Base-by-base conservation (phyloP, 1,284 basidiomycete species). In the Coriolopsis trogii region DNA sequence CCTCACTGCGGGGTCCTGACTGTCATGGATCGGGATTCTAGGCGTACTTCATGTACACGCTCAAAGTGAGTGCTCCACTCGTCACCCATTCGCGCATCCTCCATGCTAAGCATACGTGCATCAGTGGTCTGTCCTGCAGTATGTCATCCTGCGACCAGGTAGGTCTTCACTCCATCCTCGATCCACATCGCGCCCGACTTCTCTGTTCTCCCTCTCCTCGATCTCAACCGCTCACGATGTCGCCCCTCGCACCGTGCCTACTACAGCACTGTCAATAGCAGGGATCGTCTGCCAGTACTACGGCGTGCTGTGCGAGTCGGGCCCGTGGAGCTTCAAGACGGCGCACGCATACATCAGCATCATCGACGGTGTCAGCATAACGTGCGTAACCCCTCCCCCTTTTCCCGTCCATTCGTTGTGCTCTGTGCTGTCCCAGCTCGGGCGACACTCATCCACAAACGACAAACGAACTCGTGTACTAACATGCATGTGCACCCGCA, bases 21-120 rank as follows among this genome's bases (percentile, higher is more conserved):
- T 34, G 29, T 38, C 20, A n/a, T n/a, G n/a, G n/a, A n/a, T n/a
- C n/a, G n/a, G n/a, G 24, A 24, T 23, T 9, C 3, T 52, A 87
- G 83, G 77, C 87, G 0, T 93, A 95, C 70, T 95, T 95, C 67
- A 88, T 94, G 85, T 88, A 93, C 67, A 87, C 91, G 0, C 70
- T 94, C 63, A 93, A 91, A 73, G 87, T 89, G 61, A 33, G 49
- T 10, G 4, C 12, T 15, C 9, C 3, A 16, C 18, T 23, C 34
- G 8, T 26, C 29, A 21, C 16, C 33, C 20, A 37, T 29, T 5
- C n/a, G 31, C 39, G 30, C 58, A 18, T 51, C 38, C 8, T 31
- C 18, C 46, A 28, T 46, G 9, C 30, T 49, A 21, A 41, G 28
- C n/a, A n/a, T n/a, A 3, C 4, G 2, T 12, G n/a, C 4, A 10